Base-by-base conservation (phyloP, 768 basidiomycete species). In the Russula lepida region DNA sequence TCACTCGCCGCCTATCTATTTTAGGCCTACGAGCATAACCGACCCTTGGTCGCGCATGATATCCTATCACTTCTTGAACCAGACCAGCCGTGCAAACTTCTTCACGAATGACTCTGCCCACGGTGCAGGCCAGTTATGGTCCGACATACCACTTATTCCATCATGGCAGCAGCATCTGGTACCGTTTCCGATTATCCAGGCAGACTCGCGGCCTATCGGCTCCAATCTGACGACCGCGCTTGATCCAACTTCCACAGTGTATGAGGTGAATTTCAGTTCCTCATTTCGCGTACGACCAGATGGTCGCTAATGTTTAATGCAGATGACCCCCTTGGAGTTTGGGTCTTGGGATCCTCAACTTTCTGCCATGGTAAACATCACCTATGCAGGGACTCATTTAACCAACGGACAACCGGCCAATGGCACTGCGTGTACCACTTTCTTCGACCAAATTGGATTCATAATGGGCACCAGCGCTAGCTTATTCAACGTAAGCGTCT, bases 61-160 rank as follows among this genome's bases (percentile, higher is more conserved):
- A 35, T 79, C 84, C 2, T 85, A 86, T n/a, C n/a, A n/a, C n/a
- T n/a, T n/a, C 66, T 73, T 86, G 60, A 88, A 84, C 67, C 80
- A 82, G 54, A 89, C 87, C 0, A 75, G 77, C 6, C 73, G 77
- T 17, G 59, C 56, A 11, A 84, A 87, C 67, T 84, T 88, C 67
- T 85, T 83, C 71, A 80, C 80, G 2, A 81, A 84, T 50, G 70
- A 77, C 46, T 74, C 80, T 0, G 74, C 77, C 7, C 87, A 89
- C 63, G 86, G 86, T n/a, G 83, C 85, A n/a, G 87, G 86, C 6
- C 79, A 85, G 58, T 76, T 86, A 11, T 85, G 85, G 81, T 86
- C 85, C 2, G 68, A 81, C 15, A 77, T 87, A 37, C 76, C 79
- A 1, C 64, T 68, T 23, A 75, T 82, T 13, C 76, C 81, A 0